Conservation (phyloP, 1,139 yeast genomes). For the Hemisphaericaspora xylanilytica region DNA sequence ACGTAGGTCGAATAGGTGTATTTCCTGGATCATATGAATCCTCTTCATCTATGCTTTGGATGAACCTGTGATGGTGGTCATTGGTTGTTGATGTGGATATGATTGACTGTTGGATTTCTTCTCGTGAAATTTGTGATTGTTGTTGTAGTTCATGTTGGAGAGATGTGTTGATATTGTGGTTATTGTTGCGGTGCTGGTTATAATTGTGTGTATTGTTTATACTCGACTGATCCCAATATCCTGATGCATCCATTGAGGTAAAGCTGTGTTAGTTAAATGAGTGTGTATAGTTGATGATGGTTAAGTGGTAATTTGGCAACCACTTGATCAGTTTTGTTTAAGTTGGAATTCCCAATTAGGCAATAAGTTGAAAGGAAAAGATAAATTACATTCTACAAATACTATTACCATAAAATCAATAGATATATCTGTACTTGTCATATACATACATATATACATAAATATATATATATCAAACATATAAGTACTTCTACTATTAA, state of each 20-base stretch:
- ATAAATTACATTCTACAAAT: too few species aligned
- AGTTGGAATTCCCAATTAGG: too few species aligned
- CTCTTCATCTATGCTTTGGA: constrained; percentile 13
- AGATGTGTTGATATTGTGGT: background rate
- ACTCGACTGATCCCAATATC: constrained; percentile 27
- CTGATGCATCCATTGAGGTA: constrained; percentile 30
- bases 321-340: too few species aligned
- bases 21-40: constrained; percentile 14
- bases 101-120: constrained; percentile 36
- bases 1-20: background rate
- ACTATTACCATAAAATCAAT: too few species aligned
- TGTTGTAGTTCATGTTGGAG: constrained; percentile 31
- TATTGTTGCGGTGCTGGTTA: background rate
- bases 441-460: too few species aligned
- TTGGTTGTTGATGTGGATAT: constrained; percentile 19
- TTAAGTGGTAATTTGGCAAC: too few species aligned
- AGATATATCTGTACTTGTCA: too few species aligned
- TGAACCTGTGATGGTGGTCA: constrained; percentile 10
- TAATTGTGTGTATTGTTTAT: constrained; percentile 3
- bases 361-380: too few species aligned
- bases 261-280: too few species aligned
- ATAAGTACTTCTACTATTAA: too few species aligned
- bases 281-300: background rate
- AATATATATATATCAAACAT: too few species aligned
- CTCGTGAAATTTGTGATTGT: constrained; percentile 34